Evolutionary conservation across 768 basidiomycete genomes (phyloP).

Genomic region (Russula dissimulans): DNA sequence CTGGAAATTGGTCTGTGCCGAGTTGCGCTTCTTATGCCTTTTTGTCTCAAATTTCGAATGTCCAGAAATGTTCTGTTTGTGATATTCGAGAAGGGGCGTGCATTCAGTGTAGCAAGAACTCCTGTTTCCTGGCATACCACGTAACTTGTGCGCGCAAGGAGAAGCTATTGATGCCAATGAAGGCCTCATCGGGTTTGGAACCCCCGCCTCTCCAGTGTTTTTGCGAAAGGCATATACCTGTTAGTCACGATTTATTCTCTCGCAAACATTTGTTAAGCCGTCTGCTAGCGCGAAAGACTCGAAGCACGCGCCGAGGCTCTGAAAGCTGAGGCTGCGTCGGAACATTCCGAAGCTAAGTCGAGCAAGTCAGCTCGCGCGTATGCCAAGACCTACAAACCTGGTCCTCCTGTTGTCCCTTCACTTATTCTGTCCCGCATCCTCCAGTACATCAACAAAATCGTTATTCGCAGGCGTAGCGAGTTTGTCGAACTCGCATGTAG

Average conservation of each 20-base stretch:
- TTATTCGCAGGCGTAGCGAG: slow-evolving; percentile 63
- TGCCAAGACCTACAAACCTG: slow-evolving; percentile 84
- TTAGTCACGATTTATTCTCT: slow-evolving; percentile 24
- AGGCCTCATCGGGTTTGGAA: slow-evolving; percentile 66
- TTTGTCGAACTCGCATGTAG: slow-evolving; percentile 72
- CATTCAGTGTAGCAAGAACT: slow-evolving; percentile 88
- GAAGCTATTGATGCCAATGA: slow-evolving; percentile 81
- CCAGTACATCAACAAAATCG: slow-evolving; percentile 62
- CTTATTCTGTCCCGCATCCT: slow-evolving; percentile 74
- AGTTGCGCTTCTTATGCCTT: not conserved
- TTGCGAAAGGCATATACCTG: slow-evolving; percentile 89
- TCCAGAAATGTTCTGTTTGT: slow-evolving; percentile 56
- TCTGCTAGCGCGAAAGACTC: slow-evolving; percentile 54
- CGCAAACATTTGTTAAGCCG: not conserved
- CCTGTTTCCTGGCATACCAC: slow-evolving; percentile 91
- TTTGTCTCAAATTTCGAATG: not conserved
- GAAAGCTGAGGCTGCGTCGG: slow-evolving; percentile 39
- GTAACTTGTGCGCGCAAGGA: slow-evolving; percentile 87
- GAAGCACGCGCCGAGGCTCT: slow-evolving; percentile 50
- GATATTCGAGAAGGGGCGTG: slow-evolving; percentile 66
- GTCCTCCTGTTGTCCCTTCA: slow-evolving; percentile 84
- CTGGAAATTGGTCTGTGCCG: slow-evolving; percentile 80
- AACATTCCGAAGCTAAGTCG: slow-evolving; percentile 34
- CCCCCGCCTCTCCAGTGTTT: slow-evolving; percentile 65
- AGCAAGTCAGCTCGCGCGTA: slow-evolving; percentile 85